Percentiles rank a stretch among this genome's conserved stretches.
phyloP scores from a whole-genome alignment of 106 monocot genomes.

The Allium sativum region DNA sequence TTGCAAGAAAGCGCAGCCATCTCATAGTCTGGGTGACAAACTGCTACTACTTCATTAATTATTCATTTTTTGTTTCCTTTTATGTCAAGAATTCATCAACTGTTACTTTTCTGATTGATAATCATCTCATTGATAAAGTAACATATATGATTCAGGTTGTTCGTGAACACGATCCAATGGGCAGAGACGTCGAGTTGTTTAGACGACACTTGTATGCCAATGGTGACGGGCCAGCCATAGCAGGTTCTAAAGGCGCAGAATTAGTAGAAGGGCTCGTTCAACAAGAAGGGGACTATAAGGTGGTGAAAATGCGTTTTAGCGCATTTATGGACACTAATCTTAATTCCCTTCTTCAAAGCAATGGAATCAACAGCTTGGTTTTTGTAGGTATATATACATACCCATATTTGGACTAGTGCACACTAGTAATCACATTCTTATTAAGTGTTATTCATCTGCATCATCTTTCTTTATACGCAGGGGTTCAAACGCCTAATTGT shows the following conservation, averaged over 20 bases:
- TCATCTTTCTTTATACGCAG: too few relatives aligned
- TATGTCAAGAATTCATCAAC: too few relatives aligned
- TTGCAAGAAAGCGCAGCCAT: too few relatives aligned
- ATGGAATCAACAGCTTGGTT: conserved; percentile 58
- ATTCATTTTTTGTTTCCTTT: too few relatives aligned
- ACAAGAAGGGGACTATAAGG: conserved; percentile 61
- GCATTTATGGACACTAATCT: conserved; percentile 73
- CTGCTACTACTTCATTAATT: too few relatives aligned
- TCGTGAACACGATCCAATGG: conserved; percentile 72
- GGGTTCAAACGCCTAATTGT: too few relatives aligned
- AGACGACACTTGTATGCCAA: conserved; percentile 50
- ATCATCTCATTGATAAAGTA: too few relatives aligned
- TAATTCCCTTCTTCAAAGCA: conserved; percentile 50
- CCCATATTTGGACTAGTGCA: too few relatives aligned
- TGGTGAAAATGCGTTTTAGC: conserved; percentile 83
- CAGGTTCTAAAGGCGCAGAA: conserved; percentile 59
- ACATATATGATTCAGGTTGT: conserved; percentile 42
- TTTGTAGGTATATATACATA: conserved; percentile 51
- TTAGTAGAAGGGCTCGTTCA: conserved; percentile 55
- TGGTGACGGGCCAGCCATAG: conserved; percentile 57
- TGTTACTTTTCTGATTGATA: too few relatives aligned
- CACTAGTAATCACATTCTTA: too few relatives aligned
- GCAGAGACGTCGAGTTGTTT: conserved; percentile 79
- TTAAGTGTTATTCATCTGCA: too few relatives aligned
- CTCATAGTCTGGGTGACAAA: too few relatives aligned